Conservation (phyloP, 176 grass and related monocot species). For the Tillandsia leiboldiana region DNA sequence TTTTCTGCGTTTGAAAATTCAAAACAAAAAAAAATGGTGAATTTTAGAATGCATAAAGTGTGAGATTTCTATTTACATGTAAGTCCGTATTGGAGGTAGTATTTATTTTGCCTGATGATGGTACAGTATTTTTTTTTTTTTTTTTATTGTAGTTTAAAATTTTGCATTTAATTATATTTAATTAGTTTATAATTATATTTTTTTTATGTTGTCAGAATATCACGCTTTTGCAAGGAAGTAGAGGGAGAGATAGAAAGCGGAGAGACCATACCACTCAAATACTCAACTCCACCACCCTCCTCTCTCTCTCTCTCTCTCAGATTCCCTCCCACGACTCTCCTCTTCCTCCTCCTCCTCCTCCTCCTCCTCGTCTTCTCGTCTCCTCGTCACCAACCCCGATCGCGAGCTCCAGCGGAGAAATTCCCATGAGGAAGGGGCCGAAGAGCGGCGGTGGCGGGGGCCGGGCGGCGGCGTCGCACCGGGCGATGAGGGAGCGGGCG, state of each 20-base stretch:
- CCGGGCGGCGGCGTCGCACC: conserved; percentile 17
- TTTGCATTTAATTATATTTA: no score
- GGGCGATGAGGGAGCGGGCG: conserved; percentile 9
- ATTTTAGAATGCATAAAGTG: no score
- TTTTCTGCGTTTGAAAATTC: no score
- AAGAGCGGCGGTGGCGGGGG: background rate
- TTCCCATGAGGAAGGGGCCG: conserved; percentile 16
- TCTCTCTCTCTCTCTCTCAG: background rate
- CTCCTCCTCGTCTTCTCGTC: background rate
- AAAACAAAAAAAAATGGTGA: no score
- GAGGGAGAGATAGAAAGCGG: background rate
- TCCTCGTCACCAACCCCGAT: background rate
- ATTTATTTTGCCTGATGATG: no score
- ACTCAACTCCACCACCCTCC: background rate
- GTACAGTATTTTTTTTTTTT: no score
- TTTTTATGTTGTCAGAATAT: no score
- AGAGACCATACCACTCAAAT: background rate
- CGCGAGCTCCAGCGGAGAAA: background rate
- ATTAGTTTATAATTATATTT: no score
- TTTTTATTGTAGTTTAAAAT: no score
- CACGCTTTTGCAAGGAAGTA: background rate
- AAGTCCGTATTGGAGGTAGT: no score
- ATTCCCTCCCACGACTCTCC: background rate
- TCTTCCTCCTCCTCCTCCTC: background rate
- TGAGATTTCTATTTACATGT: no score